phyloP scores from a whole-genome alignment of 352 stramenopile genomes.

The Phytophthora pini region DNA sequence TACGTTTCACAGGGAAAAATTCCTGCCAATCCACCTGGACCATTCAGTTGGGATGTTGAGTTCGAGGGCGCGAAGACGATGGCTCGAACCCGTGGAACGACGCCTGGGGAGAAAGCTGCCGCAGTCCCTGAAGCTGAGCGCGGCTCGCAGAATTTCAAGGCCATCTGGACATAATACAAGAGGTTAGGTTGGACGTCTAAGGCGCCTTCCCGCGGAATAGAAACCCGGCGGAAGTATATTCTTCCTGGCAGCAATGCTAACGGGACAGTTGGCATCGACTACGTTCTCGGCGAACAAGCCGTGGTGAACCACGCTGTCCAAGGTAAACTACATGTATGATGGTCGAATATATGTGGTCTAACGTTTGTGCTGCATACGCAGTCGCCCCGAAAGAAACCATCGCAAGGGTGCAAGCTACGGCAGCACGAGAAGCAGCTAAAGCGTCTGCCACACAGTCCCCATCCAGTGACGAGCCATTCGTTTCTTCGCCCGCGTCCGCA shows the following conservation, averaged over 20 bases:
- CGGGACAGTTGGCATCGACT: not conserved
- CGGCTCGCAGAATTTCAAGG: not conserved
- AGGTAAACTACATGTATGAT: no score
- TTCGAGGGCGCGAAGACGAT: not conserved
- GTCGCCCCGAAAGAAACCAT: no score
- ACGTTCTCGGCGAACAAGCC: not conserved
- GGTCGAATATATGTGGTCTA: no score
- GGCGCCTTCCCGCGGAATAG: not conserved
- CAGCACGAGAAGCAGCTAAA: no score
- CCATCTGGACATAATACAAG: not conserved
- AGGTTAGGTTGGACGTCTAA: not conserved
- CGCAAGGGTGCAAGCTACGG: no score
- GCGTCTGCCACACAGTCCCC: no score
- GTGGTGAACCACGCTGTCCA: not conserved
- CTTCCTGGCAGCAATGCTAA: not conserved
- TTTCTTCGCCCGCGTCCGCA: no score
- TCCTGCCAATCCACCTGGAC: not conserved
- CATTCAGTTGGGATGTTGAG: conserved; percentile 3
- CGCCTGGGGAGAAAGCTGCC: not conserved
- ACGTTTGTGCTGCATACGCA: no score
- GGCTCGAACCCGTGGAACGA: not conserved
- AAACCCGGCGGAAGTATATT: conserved; percentile 4
- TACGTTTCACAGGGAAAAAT: not conserved
- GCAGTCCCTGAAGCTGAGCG: not conserved
- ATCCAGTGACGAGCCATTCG: no score